A percentile compares a stretch with the other conserved stretches of the same genome.
Conservation (phyloP, 73 alveolate genomes). For the Paraurostyla sp. region DNA sequence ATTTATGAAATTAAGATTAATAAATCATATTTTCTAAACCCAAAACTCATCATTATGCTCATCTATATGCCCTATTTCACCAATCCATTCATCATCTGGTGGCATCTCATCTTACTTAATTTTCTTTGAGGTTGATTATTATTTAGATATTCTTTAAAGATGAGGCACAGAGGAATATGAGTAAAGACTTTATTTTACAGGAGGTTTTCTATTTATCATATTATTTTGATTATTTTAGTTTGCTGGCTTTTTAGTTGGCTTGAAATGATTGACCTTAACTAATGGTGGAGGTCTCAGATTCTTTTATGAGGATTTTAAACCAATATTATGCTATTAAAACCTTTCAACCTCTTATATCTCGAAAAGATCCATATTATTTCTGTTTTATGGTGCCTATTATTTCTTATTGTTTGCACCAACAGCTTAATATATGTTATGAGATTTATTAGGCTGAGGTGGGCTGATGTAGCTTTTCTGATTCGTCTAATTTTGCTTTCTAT, state of each 20-base stretch:
- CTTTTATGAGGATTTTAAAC: not conserved
- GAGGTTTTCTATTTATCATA: not conserved
- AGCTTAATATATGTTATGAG: too few species aligned
- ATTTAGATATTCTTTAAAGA: not conserved
- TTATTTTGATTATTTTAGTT: not conserved
- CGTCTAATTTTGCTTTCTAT: not conserved
- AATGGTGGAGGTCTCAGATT: not conserved
- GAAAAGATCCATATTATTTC: not conserved
- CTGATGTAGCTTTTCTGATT: too few species aligned
- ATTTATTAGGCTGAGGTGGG: too few species aligned
- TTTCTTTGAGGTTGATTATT: not conserved
- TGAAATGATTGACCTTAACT: not conserved
- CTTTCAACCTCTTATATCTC: constrained; percentile 19
- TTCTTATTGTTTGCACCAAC: not conserved
- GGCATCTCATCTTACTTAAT: constrained; percentile 9
- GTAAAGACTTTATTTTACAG: too few species aligned
- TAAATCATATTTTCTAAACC: too few species aligned
- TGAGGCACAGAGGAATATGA: too few species aligned
- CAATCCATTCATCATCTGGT: not conserved
- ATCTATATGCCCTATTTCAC: not conserved
- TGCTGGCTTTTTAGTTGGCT: not conserved
- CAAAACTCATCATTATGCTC: too few species aligned
- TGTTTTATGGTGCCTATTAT: not conserved
- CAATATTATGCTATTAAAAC: not conserved
- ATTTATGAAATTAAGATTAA: too few species aligned